Percentiles rank a stretch among this genome's conserved stretches.
Conservation (phyloP, 2,329 filamentous ascomycete species). For the Pseudogymnoascus verrucosus region DNA sequence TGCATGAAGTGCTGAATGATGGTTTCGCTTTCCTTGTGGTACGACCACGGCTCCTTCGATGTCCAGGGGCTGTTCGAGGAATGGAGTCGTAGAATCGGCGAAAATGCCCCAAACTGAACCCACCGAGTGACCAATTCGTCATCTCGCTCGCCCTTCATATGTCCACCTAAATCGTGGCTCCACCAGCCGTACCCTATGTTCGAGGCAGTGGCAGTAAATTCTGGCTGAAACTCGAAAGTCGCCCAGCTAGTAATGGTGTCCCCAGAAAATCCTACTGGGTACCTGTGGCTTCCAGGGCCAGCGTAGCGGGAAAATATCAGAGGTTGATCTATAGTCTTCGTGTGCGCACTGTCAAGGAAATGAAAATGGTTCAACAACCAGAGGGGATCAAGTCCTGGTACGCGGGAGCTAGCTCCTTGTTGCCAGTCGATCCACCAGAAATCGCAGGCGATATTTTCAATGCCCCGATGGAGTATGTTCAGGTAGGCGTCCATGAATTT, state of each 20-base stretch:
- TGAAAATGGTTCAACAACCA: constrained; percentile 61
- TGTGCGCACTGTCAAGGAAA: constrained; percentile 44
- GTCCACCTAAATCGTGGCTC: constrained; percentile 61
- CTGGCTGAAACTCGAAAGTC: constrained; percentile 54
- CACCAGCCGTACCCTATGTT: constrained; percentile 64
- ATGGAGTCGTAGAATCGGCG: constrained; percentile 53
- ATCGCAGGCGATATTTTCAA: constrained; percentile 47
- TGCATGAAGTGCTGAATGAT: constrained; percentile 43
- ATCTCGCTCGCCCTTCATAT: constrained; percentile 46
- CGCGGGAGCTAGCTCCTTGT: constrained; percentile 46
- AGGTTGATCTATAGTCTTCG: constrained; percentile 29
- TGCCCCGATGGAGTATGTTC: constrained; percentile 44
- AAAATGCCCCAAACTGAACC: constrained; percentile 55
- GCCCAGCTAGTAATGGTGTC: constrained; percentile 53
- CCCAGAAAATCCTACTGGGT: constrained; percentile 58
- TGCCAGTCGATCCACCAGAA: constrained; percentile 67
- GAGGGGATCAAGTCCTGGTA: constrained; percentile 52
- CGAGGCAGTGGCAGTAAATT: constrained; percentile 57
- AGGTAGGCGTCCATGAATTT: constrained; percentile 52
- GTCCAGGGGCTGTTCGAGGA: constrained; percentile 50
- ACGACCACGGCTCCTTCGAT: constrained; percentile 55
- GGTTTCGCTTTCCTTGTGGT: constrained; percentile 36
- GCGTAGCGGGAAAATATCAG: constrained; percentile 55
- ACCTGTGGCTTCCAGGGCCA: constrained; percentile 54
- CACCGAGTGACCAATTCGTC: constrained; percentile 53